phyloP scores from a whole-genome alignment of 192 early-diverging fungal species.

The Rhizoclosmatium globosum region DNA sequence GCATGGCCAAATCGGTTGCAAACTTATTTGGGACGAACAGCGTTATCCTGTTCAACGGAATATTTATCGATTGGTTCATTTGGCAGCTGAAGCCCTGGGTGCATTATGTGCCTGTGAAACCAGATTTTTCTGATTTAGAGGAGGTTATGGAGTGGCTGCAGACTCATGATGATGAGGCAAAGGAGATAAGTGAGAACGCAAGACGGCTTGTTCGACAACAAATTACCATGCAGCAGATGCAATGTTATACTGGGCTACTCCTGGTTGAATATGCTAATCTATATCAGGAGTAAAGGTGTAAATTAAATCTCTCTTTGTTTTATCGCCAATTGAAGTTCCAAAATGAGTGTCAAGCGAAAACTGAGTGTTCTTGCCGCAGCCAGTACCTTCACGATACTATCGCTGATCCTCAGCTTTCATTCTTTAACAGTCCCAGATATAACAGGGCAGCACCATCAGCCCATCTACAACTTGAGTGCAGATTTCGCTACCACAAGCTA shows the following conservation, averaged over 20 bases:
- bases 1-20: slow-evolving; percentile 9
- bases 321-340: too few relatives aligned
- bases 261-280: slow-evolving; percentile 12
- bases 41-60: slow-evolving; percentile 16
- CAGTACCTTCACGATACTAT: too few relatives aligned
- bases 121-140: slow-evolving; percentile 36
- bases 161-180: slow-evolving; percentile 19
- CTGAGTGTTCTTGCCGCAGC: too few relatives aligned
- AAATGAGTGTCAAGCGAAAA: too few relatives aligned
- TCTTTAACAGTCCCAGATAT: too few relatives aligned
- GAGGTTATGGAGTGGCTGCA: slow-evolving; percentile 27
- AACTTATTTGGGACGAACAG: slow-evolving; percentile 13
- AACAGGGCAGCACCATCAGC: too few relatives aligned
- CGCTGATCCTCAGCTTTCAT: too few relatives aligned
- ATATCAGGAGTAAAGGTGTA: not conserved
- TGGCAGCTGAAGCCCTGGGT: slow-evolving; percentile 27
- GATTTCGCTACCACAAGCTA: too few relatives aligned
- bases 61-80: slow-evolving; percentile 28
- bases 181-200: slow-evolving; percentile 16
- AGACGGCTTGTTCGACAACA: not conserved
- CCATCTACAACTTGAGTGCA: too few relatives aligned
- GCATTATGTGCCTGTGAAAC: slow-evolving; percentile 34
- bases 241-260: slow-evolving; percentile 19
- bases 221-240: not conserved
- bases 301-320: too few relatives aligned